Evolutionary conservation across 2,329 filamentous ascomycete species (phyloP).

Genomic region (Claviceps humidiphila): DNA sequence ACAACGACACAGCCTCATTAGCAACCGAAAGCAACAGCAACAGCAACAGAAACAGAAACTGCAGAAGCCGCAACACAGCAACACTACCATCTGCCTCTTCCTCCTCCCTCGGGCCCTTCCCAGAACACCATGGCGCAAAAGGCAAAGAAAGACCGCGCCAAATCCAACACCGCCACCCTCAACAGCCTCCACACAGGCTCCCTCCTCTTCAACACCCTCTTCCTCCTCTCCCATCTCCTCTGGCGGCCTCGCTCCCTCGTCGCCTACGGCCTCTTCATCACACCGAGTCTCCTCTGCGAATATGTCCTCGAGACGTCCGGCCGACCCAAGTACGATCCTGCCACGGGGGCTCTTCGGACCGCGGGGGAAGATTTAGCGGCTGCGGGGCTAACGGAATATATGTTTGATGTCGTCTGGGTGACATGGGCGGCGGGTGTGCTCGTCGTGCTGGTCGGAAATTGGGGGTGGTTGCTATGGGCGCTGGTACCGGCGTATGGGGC

Average conservation of each 20-base stretch:
- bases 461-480: conserved; percentile 47
- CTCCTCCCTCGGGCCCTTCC: not conserved
- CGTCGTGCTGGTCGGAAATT: conserved; percentile 70
- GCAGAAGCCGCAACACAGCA: no score
- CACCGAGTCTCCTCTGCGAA: conserved; percentile 67
- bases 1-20: no score
- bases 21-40: no score
- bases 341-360: conserved; percentile 53
- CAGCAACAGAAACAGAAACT: no score
- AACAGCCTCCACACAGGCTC: conserved; percentile 72
- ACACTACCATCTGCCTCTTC: not conserved
- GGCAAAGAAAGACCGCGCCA: conserved; percentile 54
- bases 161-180: conserved; percentile 63
- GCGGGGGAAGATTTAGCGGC: conserved; percentile 82
- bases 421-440: conserved; percentile 67
- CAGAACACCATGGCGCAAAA: conserved; percentile 42
- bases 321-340: conserved; percentile 58
- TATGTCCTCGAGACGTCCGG: conserved; percentile 75
- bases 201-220: conserved; percentile 56
- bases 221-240: conserved; percentile 58
- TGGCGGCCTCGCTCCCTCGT: conserved; percentile 50
- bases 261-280: conserved; percentile 58
- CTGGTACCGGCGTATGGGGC: conserved; percentile 41
- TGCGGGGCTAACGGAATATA: conserved; percentile 84
- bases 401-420: conserved; percentile 96